A percentile compares a stretch with the other conserved stretches of the same genome.
Evolutionary conservation across 441 rosid species (phyloP).

Genomic region (Gossypium schwendimanii): DNA sequence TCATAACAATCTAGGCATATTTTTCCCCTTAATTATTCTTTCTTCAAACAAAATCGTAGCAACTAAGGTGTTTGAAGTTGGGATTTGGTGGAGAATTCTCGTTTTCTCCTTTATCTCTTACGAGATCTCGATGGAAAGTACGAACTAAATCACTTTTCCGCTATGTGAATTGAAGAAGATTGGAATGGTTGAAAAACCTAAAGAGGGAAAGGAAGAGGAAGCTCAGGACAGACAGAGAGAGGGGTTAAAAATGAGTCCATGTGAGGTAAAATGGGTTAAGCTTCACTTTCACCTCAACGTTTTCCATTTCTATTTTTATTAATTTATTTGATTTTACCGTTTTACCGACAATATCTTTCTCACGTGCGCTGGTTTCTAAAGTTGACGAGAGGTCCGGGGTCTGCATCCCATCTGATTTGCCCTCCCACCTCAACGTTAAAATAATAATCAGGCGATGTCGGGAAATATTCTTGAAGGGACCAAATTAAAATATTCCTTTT

Average conservation of each 20-base stretch:
- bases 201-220: neutral
- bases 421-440: neutral
- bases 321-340: neutral
- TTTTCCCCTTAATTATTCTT: neutral
- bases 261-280: neutral
- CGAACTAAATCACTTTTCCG: neutral
- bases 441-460: too few species aligned
- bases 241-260: neutral
- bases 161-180: too few species aligned
- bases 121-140: slow-evolving; percentile 7
- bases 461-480: too few species aligned
- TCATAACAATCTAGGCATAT: slow-evolving; percentile 26
- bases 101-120: neutral
- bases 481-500: too few species aligned
- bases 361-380: neutral
- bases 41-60: neutral
- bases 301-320: neutral
- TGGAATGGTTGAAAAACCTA: slow-evolving; percentile 6
- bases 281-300: neutral
- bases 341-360: neutral
- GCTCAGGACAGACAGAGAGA: neutral
- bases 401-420: neutral
- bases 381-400: neutral
- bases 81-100: neutral
- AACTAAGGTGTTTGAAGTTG: neutral